These are phyloP conservation scores for Panaeolus cyanescens DNA, from an alignment of 768 basidiomycete genomes.

Conservation along the genomic window DNA sequence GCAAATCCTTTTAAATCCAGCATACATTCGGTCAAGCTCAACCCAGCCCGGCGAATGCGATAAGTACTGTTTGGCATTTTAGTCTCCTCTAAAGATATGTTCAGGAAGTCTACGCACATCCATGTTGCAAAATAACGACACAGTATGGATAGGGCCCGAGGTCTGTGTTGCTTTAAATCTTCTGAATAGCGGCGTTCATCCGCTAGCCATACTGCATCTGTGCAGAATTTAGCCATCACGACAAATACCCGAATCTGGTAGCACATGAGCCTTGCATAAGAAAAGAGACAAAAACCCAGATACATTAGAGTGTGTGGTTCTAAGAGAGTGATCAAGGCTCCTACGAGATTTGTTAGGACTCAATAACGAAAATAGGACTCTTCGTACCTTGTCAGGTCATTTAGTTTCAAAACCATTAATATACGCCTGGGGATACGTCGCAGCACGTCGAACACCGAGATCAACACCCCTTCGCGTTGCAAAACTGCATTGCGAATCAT, in stretches of 20 bases:
- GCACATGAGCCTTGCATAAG: conserved; percentile 11
- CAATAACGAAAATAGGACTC: background rate
- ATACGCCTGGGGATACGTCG: conserved; percentile 83
- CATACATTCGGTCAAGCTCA: conserved; percentile 48
- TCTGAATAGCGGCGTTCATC: conserved; percentile 51
- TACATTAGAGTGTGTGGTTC: conserved; percentile 85
- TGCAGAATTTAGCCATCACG: conserved; percentile 88
- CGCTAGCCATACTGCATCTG: conserved; percentile 76
- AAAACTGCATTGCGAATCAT: conserved; percentile 83
- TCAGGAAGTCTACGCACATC: conserved; percentile 54
- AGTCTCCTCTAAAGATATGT: conserved; percentile 5
- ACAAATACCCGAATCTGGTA: conserved; percentile 82
- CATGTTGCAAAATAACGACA: conserved; percentile 57
- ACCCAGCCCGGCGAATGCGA: background rate
- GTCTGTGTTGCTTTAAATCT: conserved; percentile 49
- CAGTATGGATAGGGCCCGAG: conserved; percentile 49
- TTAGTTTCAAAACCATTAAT: conserved; percentile 82
- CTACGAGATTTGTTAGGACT: conserved; percentile 34
- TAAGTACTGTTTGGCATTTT: background rate
- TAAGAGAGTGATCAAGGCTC: conserved; percentile 80
- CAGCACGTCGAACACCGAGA: conserved; percentile 86
- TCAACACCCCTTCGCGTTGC: conserved; percentile 77
- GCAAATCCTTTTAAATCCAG: conserved; percentile 65
- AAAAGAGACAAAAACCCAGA: conserved; percentile 12
- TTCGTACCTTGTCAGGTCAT: conserved; percentile 76